Base-by-base conservation (phyloP, 495 filamentous ascomycete species). In the Penicillium dipodomyicola region DNA sequence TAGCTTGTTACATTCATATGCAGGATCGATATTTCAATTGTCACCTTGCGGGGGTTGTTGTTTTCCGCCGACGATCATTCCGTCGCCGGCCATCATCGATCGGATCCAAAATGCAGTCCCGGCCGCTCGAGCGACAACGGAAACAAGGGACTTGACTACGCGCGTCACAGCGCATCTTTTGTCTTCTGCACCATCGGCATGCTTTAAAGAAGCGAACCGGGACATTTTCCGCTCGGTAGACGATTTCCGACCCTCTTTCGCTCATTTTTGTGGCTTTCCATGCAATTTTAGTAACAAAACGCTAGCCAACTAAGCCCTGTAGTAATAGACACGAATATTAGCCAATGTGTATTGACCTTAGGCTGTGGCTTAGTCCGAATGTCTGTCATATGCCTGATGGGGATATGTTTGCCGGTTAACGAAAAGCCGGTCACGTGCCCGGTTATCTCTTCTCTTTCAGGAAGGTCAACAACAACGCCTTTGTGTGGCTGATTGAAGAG, bases 91-190 rank as follows among this genome's bases (percentile, higher is more conserved):
- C 63, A 20, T 65, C 65, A 37, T 71, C 67, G 40, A 77, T 71
- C 5, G 72, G 71, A 58, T 77, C 74, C 14, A 77, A 27, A 23
- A 77, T 69, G 49, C 74, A 77, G 39, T 77, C 72, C 3, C 72
- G 69, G 25, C 72, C 74, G 8, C 65, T 60, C 5, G 69, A 65
- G 12, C 67, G 68, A 55, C 74, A 77, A 40, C 74, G 72, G 32
- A 72, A 72, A 50, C 74, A 77, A 11, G 74, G 74, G 37, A 75
- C 67, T 52, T 71, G 72, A n/a, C 61, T 68, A 33, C 71, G 72
- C 25, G 74, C 74, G 58, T 77, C 74, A 40, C 74, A 77, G 29
- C 74, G 72, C 68, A 77, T 75, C 49, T 77, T 77, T 46, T 75
- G 72, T 58, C 69, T 61, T 17, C 71, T 63, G 60, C 74, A 77